Percentiles rank a stretch among this genome's conserved stretches.
phyloP scores from a whole-genome alignment of 306 rosid genomes.

The Vigna radiata region DNA sequence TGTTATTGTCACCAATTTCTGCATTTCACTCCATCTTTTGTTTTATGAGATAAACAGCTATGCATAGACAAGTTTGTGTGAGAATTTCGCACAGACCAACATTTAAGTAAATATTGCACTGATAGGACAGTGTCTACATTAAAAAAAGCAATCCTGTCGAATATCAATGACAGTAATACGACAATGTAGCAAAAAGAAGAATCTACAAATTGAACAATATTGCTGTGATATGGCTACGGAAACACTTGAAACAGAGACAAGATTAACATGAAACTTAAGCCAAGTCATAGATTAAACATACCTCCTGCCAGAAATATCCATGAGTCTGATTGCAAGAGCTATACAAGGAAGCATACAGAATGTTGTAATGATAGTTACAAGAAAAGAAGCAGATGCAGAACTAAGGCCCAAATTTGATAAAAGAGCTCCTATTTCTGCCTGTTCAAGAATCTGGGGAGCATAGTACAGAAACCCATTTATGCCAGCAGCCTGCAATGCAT shows the following conservation, averaged over 20 bases:
- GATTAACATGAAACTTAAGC: constrained; percentile 7
- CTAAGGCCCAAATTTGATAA: constrained; percentile 62
- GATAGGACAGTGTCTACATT: background rate
- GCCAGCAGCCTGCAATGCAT: constrained; percentile 65
- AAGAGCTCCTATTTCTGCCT: constrained; percentile 64
- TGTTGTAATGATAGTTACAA: constrained; percentile 59
- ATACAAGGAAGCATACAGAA: constrained; percentile 85
- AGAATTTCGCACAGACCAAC: background rate
- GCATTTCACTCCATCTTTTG: constrained; percentile 13
- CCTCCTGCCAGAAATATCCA: constrained; percentile 86
- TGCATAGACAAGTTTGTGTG: background rate
- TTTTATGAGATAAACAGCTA: constrained; percentile 20
- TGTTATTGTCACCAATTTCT: constrained; percentile 20
- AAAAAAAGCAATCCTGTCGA: background rate
- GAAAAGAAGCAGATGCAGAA: constrained; percentile 63
- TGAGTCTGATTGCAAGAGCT: constrained; percentile 64
- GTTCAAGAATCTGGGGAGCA: constrained; percentile 73
- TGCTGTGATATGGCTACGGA: constrained; percentile 4
- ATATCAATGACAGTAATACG: background rate
- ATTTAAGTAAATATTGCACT: constrained; percentile 14
- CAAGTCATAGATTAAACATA: constrained; percentile 39
- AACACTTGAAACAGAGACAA: constrained; percentile 19
- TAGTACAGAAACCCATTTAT: constrained; percentile 78
- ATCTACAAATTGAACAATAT: constrained; percentile 6
- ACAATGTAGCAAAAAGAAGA: background rate